Base-by-base conservation (phyloP, 1,139 yeast genomes). In the Spathaspora sp. region DNA sequence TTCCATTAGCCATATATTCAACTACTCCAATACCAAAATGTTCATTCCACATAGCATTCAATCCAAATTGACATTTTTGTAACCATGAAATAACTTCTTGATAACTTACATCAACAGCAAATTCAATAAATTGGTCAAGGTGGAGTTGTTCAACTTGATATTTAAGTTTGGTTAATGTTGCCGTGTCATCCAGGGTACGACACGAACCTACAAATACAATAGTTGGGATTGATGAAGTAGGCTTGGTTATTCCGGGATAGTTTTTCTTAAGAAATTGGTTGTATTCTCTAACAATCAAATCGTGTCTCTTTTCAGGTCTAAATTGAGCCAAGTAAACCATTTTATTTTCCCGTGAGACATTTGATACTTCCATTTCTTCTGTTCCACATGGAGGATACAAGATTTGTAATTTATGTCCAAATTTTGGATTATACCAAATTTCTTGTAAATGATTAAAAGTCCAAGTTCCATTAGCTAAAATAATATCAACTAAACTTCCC, bases 21-120 rank as follows among this genome's bases (percentile, higher is more conserved):
- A 93, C 99, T 7, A 93, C 95, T 1, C 97, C 95, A 60, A 95
- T 95, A 16, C 99, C 99, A 63, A 95, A 95, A 68, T 95, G 99
- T 68, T 95, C 99, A 65, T 95, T 93, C 99, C 99, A 95, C 99
- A 95, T 95, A 24, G 97, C 93, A 59, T 95, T 91, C 42, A 93
- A 73, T 3, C 99, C 99, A 56, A 81, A 84, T 36, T 83, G 81
- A 2, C 91, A 81, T 7, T 65, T 67, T n/a, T 72, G 60, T 40
- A 95, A 70, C 51, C 79, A 76, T 29, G 66, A 59, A 39, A 80
- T 72, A 16, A 95, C 83, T 24, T 74, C 78, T 2, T 71, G 74
- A 70, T 89, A 89, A 5, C 89, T 76, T 38, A 93, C 86, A 64
- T 93, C 96, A 7, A 88, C 78, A 2, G 84, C 76, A 56, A 93